These are phyloP conservation scores for Pancytospora philotis DNA, from an alignment of 371 early-diverging fungal genomes.

Conservation along the genomic window DNA sequence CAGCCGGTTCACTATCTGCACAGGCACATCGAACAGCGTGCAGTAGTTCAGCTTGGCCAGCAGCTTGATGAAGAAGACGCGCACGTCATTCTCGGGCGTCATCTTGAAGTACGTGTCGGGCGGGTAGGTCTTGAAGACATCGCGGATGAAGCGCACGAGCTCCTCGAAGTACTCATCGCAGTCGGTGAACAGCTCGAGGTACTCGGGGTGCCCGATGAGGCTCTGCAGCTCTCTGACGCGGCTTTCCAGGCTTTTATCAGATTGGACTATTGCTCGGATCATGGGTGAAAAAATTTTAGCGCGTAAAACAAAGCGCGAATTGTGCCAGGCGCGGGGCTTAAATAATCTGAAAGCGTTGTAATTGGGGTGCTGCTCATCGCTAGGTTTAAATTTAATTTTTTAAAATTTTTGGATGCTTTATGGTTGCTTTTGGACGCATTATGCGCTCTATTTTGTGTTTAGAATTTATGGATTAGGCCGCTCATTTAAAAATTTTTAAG, in stretches of 20 bases:
- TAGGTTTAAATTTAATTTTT: no score
- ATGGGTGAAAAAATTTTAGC: neutral
- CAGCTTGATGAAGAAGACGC: neutral
- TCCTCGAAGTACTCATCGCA: neutral
- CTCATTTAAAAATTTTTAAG: no score
- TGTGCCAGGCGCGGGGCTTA: no score
- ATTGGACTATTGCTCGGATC: neutral
- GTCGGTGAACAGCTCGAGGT: neutral
- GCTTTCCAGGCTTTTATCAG: neutral
- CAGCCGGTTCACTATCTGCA: neutral
- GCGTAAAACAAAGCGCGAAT: neutral
- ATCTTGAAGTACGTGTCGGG: neutral
- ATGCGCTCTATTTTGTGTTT: no score
- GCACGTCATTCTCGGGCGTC: neutral
- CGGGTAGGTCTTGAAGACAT: neutral
- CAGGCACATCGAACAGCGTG: neutral
- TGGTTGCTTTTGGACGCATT: no score
- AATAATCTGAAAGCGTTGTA: no score
- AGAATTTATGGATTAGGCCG: no score
- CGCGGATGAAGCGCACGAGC: neutral
- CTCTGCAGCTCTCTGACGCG: neutral
- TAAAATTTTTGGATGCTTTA: no score
- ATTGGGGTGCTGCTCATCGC: no score
- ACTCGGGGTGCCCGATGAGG: neutral
- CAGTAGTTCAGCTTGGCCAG: neutral